Conservation (phyloP, 768 basidiomycete genomes). For the Leccinum olivaceopallidum region DNA sequence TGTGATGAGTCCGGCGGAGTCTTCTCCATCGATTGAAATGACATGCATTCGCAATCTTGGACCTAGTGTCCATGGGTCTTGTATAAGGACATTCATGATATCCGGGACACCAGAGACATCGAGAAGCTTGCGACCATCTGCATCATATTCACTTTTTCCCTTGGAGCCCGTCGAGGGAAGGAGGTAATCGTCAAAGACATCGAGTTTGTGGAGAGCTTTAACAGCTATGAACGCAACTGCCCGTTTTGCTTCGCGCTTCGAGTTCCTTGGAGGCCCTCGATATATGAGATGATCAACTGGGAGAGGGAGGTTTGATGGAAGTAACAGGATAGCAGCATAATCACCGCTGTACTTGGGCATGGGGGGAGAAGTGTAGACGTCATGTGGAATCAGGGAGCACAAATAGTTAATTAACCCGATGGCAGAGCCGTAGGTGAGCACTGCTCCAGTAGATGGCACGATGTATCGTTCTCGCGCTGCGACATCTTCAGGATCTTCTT, state of each 20-base stretch:
- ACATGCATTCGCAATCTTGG: conserved; percentile 63
- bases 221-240: conserved; percentile 82
- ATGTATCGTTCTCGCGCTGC: conserved; percentile 71
- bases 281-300: conserved; percentile 53
- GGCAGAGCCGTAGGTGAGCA: conserved; percentile 77
- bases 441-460: conserved; percentile 70
- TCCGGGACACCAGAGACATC: conserved; percentile 48
- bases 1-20: conserved; percentile 64
- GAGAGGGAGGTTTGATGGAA: conserved; percentile 70
- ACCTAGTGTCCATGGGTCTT: conserved; percentile 66
- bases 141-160: conserved; percentile 51
- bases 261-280: conserved; percentile 55
- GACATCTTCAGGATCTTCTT: conserved; percentile 56
- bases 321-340: conserved; percentile 54
- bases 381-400: conserved; percentile 76
- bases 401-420: conserved; percentile 70
- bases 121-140: conserved; percentile 47
- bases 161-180: conserved; percentile 62
- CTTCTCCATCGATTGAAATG: conserved; percentile 49
- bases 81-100: conserved; percentile 59
- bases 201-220: conserved; percentile 61
- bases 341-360: conserved; percentile 63
- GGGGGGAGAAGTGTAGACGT: conserved; percentile 62
- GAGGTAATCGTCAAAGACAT: conserved; percentile 81
- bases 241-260: conserved; percentile 82